A percentile compares a stretch with the other conserved stretches of the same genome.
phyloP scores from a whole-genome alignment of 371 early-diverging fungal genomes.

The Smittium mucronatum region DNA sequence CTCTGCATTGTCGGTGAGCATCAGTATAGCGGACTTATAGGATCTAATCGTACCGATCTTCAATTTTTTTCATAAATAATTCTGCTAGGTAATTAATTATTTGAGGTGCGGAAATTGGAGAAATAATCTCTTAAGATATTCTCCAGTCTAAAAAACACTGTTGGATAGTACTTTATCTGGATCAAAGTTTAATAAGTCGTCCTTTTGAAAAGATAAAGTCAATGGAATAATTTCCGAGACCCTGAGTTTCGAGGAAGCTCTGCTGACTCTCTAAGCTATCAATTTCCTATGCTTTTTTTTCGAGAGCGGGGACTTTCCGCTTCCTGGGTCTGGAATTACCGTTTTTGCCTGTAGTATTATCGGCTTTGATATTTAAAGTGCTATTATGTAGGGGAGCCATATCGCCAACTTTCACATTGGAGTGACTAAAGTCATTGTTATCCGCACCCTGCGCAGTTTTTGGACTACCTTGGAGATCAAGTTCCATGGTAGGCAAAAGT shows the following conservation, averaged over 20 bases:
- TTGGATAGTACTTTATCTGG: background rate
- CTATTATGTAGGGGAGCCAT: background rate
- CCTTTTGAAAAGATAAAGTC: background rate
- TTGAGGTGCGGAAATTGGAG: background rate
- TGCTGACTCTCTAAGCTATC: background rate
- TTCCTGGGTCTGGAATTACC: background rate
- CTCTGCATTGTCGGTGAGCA: background rate
- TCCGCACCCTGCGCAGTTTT: background rate
- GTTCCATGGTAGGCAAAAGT: background rate
- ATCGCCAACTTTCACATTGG: background rate
- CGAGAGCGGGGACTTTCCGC: background rate
- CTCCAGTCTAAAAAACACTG: background rate
- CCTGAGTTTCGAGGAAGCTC: background rate
- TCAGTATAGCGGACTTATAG: background rate
- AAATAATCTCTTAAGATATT: background rate
- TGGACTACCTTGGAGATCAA: background rate
- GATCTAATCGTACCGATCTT: background rate
- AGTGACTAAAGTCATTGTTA: background rate
- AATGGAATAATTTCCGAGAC: background rate
- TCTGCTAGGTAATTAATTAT: background rate
- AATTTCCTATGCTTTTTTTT: background rate
- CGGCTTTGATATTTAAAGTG: background rate
- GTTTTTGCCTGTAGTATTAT: background rate
- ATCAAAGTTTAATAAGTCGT: background rate
- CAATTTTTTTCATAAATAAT: background rate